Percentiles rank a stretch among this genome's conserved stretches.
Conservation (phyloP, 805 yeast species). For the Candida endomychidarum region DNA sequence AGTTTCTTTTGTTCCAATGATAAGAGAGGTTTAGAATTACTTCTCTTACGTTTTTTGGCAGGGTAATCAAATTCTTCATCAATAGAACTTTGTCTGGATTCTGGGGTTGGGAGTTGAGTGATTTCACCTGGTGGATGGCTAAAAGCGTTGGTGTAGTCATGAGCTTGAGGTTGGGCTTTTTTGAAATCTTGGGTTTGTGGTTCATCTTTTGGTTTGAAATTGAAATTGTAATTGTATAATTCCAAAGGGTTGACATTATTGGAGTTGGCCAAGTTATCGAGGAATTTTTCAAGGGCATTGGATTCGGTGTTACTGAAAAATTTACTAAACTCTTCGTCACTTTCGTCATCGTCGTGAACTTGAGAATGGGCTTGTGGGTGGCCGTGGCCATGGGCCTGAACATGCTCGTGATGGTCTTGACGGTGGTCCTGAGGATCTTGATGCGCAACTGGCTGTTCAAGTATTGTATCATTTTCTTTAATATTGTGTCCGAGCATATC, state of each 20-base stretch:
- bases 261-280: constrained; percentile 39
- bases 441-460: not conserved
- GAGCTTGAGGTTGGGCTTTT: too few species aligned
- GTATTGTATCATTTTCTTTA: not conserved
- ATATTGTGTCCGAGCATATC: not conserved
- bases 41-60: constrained; percentile 25
- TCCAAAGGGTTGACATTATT: constrained; percentile 27
- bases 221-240: constrained; percentile 24
- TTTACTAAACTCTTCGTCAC: constrained; percentile 31
- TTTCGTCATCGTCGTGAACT: constrained; percentile 9
- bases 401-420: not conserved
- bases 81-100: constrained; percentile 27
- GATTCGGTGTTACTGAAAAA: constrained; percentile 38
- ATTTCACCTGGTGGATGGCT: constrained; percentile 13
- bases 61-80: constrained; percentile 13
- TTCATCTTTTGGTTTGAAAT: constrained; percentile 14
- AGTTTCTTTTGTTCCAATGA: constrained; percentile 40
- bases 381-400: too few species aligned
- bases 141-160: constrained; percentile 24
- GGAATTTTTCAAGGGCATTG: constrained; percentile 39
- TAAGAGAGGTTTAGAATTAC: constrained; percentile 35
- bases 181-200: not conserved
- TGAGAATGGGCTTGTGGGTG: not conserved
- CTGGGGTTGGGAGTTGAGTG: constrained; percentile 35
- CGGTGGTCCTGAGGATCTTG: too few species aligned